These are phyloP conservation scores for Lathyrus oleraceus DNA, from an alignment of 306 rosid genomes.

Conservation along the genomic window DNA sequence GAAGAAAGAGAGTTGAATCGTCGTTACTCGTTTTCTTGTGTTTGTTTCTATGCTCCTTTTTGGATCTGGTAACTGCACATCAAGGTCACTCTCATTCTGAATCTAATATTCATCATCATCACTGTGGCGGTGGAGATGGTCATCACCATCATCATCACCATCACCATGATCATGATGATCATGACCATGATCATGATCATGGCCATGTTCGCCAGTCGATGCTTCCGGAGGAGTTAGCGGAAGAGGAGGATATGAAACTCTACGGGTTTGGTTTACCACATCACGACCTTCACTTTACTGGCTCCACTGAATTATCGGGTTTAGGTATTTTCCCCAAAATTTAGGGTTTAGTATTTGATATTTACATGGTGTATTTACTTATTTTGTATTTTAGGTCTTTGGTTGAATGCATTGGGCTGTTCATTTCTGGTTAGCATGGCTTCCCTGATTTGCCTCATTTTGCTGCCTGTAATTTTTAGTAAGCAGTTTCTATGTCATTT, in stretches of 20 bases:
- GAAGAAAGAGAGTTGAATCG: background rate
- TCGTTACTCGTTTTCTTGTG: slow-evolving; percentile 13
- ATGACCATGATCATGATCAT: slow-evolving; percentile 20
- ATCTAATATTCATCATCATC: slow-evolving; percentile 33
- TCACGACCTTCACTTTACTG: slow-evolving; percentile 40
- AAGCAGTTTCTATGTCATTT: slow-evolving; percentile 36
- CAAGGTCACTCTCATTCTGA: slow-evolving; percentile 41
- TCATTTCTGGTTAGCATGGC: slow-evolving; percentile 97
- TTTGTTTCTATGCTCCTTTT: slow-evolving; percentile 42
- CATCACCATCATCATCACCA: slow-evolving; percentile 29
- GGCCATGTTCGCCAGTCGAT: slow-evolving; percentile 27
- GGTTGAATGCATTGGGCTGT: slow-evolving; percentile 89
- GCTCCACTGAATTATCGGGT: slow-evolving; percentile 55
- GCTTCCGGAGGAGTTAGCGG: slow-evolving; percentile 94
- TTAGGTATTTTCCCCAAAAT: slow-evolving; percentile 45
- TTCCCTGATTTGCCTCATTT: slow-evolving; percentile 81
- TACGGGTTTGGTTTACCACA: slow-evolving; percentile 62
- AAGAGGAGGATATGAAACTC: slow-evolving; percentile 90
- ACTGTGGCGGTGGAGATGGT: slow-evolving; percentile 34
- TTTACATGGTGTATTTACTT: slow-evolving; percentile 18
- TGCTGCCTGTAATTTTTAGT: slow-evolving; percentile 86
- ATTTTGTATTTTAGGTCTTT: slow-evolving; percentile 56
- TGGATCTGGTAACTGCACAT: slow-evolving; percentile 60
- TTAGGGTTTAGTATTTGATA: slow-evolving; percentile 14
- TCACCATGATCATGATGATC: slow-evolving; percentile 28